A percentile compares a stretch with the other conserved stretches of the same genome.
Evolutionary conservation across 1,139 yeast genomes (phyloP).

Genomic region (Kurtzmaniella natalensis): DNA sequence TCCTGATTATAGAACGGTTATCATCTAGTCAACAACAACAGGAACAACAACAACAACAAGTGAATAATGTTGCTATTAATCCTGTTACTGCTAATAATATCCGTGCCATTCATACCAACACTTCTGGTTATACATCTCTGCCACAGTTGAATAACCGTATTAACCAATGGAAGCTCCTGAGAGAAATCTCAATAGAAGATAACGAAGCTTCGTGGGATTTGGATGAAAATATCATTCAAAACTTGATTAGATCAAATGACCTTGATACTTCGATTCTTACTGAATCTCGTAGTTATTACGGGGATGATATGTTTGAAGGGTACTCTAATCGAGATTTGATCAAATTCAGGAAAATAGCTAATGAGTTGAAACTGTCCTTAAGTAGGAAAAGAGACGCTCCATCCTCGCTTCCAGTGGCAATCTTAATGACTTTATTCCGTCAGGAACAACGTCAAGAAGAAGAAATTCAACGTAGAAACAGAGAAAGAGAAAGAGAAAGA

Average conservation of each 20-base stretch:
- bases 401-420: conserved; percentile 1
- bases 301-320: conserved; percentile 6
- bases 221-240: conserved; percentile 26
- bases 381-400: conserved; percentile 6
- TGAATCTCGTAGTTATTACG: conserved; percentile 3
- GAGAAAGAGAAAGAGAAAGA: conserved; percentile 30
- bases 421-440: conserved; percentile 5
- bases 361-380: conserved; percentile 5
- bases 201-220: conserved; percentile 45
- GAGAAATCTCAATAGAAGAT: conserved; percentile 26
- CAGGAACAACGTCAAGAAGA: conserved; percentile 17
- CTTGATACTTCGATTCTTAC: conserved; percentile 2
- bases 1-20: conserved; percentile 7
- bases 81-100: too few species aligned
- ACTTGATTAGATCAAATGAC: conserved; percentile 12
- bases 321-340: conserved; percentile 4
- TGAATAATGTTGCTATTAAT: too few species aligned
- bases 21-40: conserved; percentile 1
- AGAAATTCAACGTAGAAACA: conserved; percentile 13
- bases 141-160: conserved; percentile 11
- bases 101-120: not conserved
- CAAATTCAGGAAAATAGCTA: conserved; percentile 5
- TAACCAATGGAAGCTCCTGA: conserved; percentile 15
- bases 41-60: not conserved
- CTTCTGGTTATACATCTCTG: not conserved